Evolutionary conservation across 306 rosid genomes (phyloP), one percentile per base, ranked within the genome.

Genomic region (Senna siamea): DNA sequence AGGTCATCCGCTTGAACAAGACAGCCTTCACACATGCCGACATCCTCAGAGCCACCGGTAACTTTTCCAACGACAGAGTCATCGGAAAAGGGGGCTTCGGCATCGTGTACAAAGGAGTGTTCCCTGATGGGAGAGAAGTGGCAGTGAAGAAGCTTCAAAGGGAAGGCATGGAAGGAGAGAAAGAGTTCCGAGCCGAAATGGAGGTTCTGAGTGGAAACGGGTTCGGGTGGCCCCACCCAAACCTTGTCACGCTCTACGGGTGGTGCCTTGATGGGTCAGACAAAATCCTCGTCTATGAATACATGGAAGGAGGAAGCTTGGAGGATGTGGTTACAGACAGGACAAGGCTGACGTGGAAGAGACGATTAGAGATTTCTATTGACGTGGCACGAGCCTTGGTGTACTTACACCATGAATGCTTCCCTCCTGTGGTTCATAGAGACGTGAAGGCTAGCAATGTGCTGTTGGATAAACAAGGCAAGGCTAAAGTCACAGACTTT

Each of bases 371-470:
- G 26, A 86, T 84, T 9, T 90, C 96, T 0, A 80, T 81, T 17
- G 96, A 91, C 66, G 91, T 93, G 62, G 97, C 98, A 5, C 71
- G 86, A 2, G 98, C 97, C 12, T 57, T 93, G 17, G 69, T 91
- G 32, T 91, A 82, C 75, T 84, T 89, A 38, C 98, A 93, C 80
- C 96, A 93, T 12, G 97, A 89, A 54, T 91, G 98, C 57, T 86
- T 73, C 73, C 97, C 92, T 54, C 66, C 96, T 0, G 83, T 93
- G 6, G 91, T 93, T 20, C 98, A 93, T 61, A 89, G 97, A 17
- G 98, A 93, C 43, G 97, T 93, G 34, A 93, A 93, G 76, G 98
- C 98, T 1, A 89, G 96, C 63, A 93, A 93, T 70, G 97, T 93
- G 65, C 69, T 93, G 72, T 83, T 93, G 13, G 97, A 88, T 6